These are phyloP conservation scores for Zasmidium cellare DNA, from an alignment of 2,329 filamentous ascomycete genomes.

Conservation along the genomic window DNA sequence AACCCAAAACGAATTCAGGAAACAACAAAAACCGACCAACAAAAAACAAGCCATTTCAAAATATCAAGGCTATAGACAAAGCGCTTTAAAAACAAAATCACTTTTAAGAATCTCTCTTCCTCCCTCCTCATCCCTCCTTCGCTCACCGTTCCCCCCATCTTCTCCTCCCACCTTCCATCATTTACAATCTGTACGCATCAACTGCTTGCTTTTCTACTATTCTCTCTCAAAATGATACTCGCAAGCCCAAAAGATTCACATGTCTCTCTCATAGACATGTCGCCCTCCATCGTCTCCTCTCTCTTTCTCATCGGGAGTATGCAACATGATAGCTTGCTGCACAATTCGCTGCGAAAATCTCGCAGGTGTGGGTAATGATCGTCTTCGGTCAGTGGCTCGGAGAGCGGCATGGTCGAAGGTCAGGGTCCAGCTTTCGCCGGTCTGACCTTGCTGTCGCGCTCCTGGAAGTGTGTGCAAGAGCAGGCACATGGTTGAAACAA, in stretches of 20 bases:
- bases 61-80: constrained; percentile 7
- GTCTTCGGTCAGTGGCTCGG: constrained; percentile 27
- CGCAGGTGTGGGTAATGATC: constrained; percentile 16
- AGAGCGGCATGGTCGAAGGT: constrained; percentile 8
- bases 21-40: too few relatives aligned
- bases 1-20: too few relatives aligned
- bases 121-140: neutral
- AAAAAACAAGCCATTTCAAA: neutral
- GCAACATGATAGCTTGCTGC: neutral
- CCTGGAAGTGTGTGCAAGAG: constrained; percentile 19
- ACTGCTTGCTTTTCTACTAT: neutral
- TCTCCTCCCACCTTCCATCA: neutral
- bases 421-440: constrained; percentile 15
- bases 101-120: neutral
- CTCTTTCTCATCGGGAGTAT: neutral
- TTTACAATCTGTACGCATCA: constrained; percentile 3
- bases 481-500: constrained; percentile 8
- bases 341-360: neutral
- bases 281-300: neutral
- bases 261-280: neutral
- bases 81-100: constrained; percentile 1
- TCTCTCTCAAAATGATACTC: neutral
- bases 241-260: constrained; percentile 10
- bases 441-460: constrained; percentile 14
- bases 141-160: neutral